phyloP scores from a whole-genome alignment of 495 filamentous ascomycete genomes.

The Staphylotrichum tortipilum region DNA sequence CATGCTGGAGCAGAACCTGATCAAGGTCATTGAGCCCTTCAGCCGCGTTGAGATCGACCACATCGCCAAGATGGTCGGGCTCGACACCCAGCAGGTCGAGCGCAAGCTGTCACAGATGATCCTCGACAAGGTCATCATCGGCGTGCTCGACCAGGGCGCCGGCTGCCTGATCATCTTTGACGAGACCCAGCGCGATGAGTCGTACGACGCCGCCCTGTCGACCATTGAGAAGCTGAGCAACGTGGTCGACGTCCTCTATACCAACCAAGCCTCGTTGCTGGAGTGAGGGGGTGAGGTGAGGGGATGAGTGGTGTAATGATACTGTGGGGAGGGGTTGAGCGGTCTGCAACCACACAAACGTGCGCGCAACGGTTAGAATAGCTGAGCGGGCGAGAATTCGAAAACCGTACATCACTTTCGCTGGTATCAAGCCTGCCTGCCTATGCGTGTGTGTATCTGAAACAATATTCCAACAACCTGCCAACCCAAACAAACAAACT shows the following conservation, averaged over 20 bases:
- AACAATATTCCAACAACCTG: too few relatives aligned
- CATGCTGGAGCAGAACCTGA: conserved; percentile 97
- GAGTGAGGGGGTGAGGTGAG: conserved; percentile 45
- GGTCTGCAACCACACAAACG: neutral
- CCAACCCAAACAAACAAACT: too few relatives aligned
- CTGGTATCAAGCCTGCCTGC: conserved; percentile 8
- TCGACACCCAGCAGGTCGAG: conserved; percentile 95
- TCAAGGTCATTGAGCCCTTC: conserved; percentile 99
- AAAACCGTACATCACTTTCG: neutral
- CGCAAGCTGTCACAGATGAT: conserved; percentile 99
- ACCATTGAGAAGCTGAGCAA: conserved; percentile 96
- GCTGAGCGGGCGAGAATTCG: neutral
- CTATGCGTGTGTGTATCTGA: too few relatives aligned
- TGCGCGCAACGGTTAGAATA: conserved; percentile 1
- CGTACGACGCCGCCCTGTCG: conserved; percentile 86
- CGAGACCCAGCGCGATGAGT: conserved; percentile 84
- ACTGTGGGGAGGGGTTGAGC: too few relatives aligned
- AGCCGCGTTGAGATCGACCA: conserved; percentile 93
- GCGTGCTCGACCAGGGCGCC: conserved; percentile 94
- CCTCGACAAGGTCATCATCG: conserved; percentile 95
- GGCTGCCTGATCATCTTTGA: conserved; percentile 96
- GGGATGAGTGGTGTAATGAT: conserved; percentile 2
- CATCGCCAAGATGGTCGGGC: conserved; percentile 90
- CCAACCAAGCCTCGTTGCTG: conserved; percentile 90
- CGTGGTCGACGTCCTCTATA: conserved; percentile 94